phyloP scores from a whole-genome alignment of 192 early-diverging fungal genomes.

The Gryganskiella cystojenkinii region DNA sequence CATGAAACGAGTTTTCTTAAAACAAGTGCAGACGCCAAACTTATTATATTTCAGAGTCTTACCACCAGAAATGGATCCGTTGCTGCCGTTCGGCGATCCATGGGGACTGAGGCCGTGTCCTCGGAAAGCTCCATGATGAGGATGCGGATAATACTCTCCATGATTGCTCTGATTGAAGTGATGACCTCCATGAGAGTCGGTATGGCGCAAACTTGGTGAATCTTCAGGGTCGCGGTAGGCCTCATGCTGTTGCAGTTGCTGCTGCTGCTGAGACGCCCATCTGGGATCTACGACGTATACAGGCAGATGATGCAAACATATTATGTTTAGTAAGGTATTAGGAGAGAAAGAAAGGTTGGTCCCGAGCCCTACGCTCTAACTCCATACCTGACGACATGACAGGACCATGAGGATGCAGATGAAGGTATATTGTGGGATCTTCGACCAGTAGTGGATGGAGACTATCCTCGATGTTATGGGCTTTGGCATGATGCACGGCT shows the following conservation, averaged over 20 bases:
- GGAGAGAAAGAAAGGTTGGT: background rate
- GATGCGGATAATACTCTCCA: constrained; percentile 42
- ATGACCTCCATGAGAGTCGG: constrained; percentile 30
- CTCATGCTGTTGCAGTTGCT: constrained; percentile 17
- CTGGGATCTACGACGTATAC: constrained; percentile 42
- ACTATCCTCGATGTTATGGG: constrained; percentile 72
- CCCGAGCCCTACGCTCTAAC: no score
- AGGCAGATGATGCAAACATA: background rate
- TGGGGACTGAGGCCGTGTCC: constrained; percentile 42
- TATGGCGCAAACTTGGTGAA: constrained; percentile 30
- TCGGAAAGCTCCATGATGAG: constrained; percentile 30
- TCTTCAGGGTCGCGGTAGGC: constrained; percentile 37
- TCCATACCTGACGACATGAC: constrained; percentile 29
- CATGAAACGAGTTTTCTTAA: background rate
- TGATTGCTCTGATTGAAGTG: constrained; percentile 43
- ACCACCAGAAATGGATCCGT: constrained; percentile 48
- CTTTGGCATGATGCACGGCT: constrained; percentile 74
- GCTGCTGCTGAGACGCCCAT: constrained; percentile 39
- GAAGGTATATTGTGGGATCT: constrained; percentile 75
- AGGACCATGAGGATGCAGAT: constrained; percentile 51
- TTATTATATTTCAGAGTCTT: background rate
- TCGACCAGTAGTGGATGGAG: constrained; percentile 83
- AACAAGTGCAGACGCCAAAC: background rate
- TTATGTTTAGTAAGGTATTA: background rate
- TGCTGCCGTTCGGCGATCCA: constrained; percentile 49